These are phyloP conservation scores for Hirsutella minnesotensis DNA, from an alignment of 2,329 filamentous ascomycete genomes.

Conservation along the genomic window DNA sequence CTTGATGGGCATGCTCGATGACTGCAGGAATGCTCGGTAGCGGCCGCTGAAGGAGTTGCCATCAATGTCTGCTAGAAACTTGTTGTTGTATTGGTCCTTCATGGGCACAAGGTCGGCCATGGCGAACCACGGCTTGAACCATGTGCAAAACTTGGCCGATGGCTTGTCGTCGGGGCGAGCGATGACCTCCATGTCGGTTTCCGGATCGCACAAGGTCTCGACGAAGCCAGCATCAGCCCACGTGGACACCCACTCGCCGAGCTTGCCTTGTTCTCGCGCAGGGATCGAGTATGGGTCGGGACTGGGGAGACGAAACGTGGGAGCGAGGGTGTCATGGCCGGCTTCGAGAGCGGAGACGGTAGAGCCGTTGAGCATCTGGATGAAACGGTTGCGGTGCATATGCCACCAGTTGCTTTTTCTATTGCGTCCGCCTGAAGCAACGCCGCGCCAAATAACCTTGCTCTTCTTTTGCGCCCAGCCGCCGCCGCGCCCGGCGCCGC, in stretches of 20 bases:
- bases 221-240: constrained; percentile 33
- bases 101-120: constrained; percentile 24
- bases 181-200: background rate
- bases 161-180: background rate
- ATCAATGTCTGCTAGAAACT: constrained; percentile 60
- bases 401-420: constrained; percentile 47
- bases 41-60: constrained; percentile 54
- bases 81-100: constrained; percentile 39
- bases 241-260: constrained; percentile 29
- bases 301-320: constrained; percentile 38
- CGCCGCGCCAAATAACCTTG: constrained; percentile 51
- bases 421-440: constrained; percentile 46
- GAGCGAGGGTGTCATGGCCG: constrained; percentile 19
- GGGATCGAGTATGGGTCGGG: constrained; percentile 30
- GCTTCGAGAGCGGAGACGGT: constrained; percentile 36
- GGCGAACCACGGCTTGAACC: background rate
- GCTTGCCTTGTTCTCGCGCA: constrained; percentile 14
- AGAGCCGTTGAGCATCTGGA: constrained; percentile 57
- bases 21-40: constrained; percentile 51
- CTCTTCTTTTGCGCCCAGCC: constrained; percentile 46
- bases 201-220: constrained; percentile 19
- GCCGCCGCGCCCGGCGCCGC: constrained; percentile 40
- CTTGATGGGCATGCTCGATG: constrained; percentile 56
- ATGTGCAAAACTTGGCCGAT: background rate
- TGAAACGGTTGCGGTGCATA: constrained; percentile 58